These are phyloP conservation scores for Salix caprea DNA, from an alignment of 345 rosid genomes.

Conservation along the genomic window DNA sequence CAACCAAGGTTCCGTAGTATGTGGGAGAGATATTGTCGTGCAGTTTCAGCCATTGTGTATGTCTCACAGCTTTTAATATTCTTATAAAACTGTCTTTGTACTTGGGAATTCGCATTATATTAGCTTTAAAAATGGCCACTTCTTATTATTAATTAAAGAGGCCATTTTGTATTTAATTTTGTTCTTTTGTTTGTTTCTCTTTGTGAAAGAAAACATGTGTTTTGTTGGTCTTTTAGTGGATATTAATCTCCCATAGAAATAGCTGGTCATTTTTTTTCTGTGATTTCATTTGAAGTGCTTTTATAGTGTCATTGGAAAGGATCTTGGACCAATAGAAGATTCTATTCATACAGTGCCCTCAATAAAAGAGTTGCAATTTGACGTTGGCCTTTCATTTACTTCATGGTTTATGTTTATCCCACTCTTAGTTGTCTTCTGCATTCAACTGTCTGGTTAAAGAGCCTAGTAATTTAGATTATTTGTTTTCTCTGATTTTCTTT, in stretches of 20 bases:
- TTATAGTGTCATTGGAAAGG: not conserved
- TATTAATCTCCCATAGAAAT: not conserved
- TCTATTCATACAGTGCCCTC: not conserved
- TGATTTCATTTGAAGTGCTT: not conserved
- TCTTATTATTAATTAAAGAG: not conserved
- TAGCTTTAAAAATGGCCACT: not conserved
- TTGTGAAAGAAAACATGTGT: not conserved
- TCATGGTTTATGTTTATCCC: not conserved
- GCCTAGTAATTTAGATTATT: not conserved
- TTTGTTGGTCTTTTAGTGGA: not conserved
- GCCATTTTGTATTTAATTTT: not conserved
- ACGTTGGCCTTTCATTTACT: not conserved
- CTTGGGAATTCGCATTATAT: not conserved
- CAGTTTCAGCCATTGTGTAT: slow-evolving; percentile 70
- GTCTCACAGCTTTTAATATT: not conserved
- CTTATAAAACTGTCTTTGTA: not conserved
- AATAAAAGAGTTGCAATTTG: not conserved
- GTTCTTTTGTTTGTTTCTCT: not conserved
- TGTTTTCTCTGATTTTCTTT: not conserved
- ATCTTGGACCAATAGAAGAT: not conserved
- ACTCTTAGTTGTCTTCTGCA: not conserved
- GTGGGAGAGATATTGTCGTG: slow-evolving; percentile 82
- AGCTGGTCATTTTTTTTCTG: not conserved
- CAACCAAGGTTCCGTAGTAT: slow-evolving; percentile 53
- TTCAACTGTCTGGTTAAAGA: not conserved